Evolutionary conservation across 805 yeast species (phyloP), one percentile per base, ranked within the genome.

Genomic region (Wickerhamiella occidentalis): DNA sequence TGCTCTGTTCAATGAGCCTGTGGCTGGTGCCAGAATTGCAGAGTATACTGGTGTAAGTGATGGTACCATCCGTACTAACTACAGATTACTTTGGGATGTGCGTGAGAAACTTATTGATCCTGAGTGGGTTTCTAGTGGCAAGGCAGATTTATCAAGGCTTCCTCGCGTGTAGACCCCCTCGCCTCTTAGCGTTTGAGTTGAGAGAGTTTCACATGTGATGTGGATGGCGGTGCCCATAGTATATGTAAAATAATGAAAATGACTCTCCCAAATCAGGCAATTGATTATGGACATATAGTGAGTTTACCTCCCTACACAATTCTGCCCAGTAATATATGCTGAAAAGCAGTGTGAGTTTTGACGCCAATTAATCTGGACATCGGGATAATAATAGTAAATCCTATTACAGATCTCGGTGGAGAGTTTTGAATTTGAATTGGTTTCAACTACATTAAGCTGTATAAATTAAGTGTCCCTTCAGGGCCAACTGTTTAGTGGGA

Each of bases 1-100:
- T 3, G 70, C 85, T n/a, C 68, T 92, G n/a, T 88, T 88, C 63
- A 83, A 83, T 41, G 80, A 81, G 30, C 82, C 79, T 47, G 70
- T 85, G 33, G 71, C 83, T 2, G 88, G 95, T 0, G 68, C 82
- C 1, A 82, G 78, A 60, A 90, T 92, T 50, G 85, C 95, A 11
- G 95, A 86, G 57, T 84, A 84, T 58, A 78, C 96, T 15, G 97
- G 96, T 57, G 97, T 92, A 17, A 84, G 95, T 59, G 98, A 92
- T 63, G 96, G 97, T 56, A 92, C 98, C 1, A 88, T 92, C 58
- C 86, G 92, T 65, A 85, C 96, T 1, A 80, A 92, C 40, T 92
- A 86, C 63, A 84, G 84, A 64, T 80, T 80, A 40, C 70, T 92
- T 66, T 81, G 76, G 61, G 87, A 84, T 54, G 85, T 82, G 53